Percentiles rank a stretch among this genome's conserved stretches.
phyloP scores from a whole-genome alignment of 73 alveolate species.

The Tetrahymena malaccensis region DNA sequence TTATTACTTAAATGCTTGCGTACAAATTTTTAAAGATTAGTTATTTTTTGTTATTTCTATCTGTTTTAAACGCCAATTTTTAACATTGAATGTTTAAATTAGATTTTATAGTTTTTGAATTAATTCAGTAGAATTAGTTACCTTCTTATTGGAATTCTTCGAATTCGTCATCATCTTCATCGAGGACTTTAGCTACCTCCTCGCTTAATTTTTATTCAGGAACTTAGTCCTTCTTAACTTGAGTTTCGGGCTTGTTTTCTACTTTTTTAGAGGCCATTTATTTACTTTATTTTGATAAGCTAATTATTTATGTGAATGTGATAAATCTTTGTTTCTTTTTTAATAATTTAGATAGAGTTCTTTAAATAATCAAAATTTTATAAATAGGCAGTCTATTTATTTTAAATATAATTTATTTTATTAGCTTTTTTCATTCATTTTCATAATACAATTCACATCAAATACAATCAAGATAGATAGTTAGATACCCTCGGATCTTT shows the following conservation, averaged over 20 bases:
- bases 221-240: background rate
- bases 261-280: background rate
- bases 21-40: background rate
- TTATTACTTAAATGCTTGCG: background rate
- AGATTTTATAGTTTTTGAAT: background rate
- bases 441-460: background rate
- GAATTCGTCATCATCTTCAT: constrained; percentile 46
- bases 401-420: background rate
- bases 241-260: background rate
- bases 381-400: background rate
- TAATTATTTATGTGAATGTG: background rate
- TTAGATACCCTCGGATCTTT: background rate
- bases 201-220: background rate
- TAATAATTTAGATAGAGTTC: background rate
- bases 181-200: constrained; percentile 9
- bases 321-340: background rate
- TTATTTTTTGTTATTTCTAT: background rate
- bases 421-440: background rate
- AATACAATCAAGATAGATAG: background rate
- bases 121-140: background rate
- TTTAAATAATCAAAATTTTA: background rate
- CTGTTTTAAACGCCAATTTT: background rate
- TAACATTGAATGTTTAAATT: background rate
- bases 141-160: constrained; percentile 45
- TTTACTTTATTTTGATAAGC: background rate